These are phyloP conservation scores for Fragilariopsis cylindrus DNA, from an alignment of 108 stramenopile genomes.

Conservation along the genomic window DNA sequence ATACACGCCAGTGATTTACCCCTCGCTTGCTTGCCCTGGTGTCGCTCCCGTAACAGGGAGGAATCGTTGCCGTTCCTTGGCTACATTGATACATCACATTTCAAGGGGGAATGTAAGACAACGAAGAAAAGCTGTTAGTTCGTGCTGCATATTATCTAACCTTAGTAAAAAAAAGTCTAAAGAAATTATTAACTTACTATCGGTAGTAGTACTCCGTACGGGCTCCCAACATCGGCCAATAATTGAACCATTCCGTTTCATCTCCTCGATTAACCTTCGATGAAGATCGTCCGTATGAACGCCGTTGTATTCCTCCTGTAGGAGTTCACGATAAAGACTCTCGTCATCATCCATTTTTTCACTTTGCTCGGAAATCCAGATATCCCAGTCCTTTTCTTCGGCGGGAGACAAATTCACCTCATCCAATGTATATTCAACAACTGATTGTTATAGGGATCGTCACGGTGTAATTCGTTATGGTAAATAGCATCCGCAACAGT, in stretches of 20 bases:
- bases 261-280: constrained; percentile 24
- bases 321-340: constrained; percentile 4
- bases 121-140: no score
- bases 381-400: constrained; percentile 17
- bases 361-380: not conserved
- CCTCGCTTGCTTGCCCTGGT: not conserved
- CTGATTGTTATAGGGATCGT: not conserved
- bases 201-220: constrained; percentile 39
- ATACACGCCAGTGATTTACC: constrained; percentile 31
- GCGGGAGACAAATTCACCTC: constrained; percentile 3
- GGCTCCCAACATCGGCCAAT: constrained; percentile 30
- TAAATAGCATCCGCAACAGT: constrained; percentile 7
- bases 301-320: not conserved
- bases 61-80: constrained; percentile 31
- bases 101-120: no score
- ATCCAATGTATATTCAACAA: not conserved
- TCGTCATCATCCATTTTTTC: constrained; percentile 12
- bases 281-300: not conserved
- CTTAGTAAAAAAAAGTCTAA: no score
- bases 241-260: constrained; percentile 15
- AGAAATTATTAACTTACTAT: not conserved
- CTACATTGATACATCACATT: not conserved
- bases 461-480: constrained; percentile 3
- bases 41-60: constrained; percentile 40
- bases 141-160: no score